Percentiles rank a stretch among this genome's conserved stretches.
phyloP scores from a whole-genome alignment of 805 yeast genomes.

The Candida mattraensis region DNA sequence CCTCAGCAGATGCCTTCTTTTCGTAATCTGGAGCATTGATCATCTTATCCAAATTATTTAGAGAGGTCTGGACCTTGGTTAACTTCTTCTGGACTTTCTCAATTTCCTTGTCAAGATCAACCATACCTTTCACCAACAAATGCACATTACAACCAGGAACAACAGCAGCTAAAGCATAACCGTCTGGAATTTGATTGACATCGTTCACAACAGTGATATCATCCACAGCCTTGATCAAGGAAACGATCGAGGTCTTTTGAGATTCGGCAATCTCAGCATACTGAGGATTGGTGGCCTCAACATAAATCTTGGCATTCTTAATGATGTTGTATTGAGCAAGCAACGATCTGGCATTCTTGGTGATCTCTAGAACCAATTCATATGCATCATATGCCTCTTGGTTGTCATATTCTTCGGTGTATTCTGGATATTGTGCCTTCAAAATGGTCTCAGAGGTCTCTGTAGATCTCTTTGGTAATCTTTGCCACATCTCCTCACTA shows the following conservation, averaged over 20 bases:
- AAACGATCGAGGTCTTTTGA: conserved; percentile 84
- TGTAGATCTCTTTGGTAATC: conserved; percentile 82
- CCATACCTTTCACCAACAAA: conserved; percentile 89
- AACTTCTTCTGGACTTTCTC: conserved; percentile 78
- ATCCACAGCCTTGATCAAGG: conserved; percentile 89
- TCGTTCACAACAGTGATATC: conserved; percentile 62
- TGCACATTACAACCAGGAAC: conserved; percentile 82
- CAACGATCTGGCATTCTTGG: conserved; percentile 89
- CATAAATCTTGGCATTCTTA: conserved; percentile 83
- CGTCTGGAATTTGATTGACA: conserved; percentile 68
- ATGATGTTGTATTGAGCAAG: conserved; percentile 86
- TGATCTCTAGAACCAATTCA: conserved; percentile 79
- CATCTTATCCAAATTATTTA: conserved; percentile 66
- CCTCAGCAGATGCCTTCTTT: conserved; percentile 79
- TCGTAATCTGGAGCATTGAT: conserved; percentile 74
- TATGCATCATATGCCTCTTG: conserved; percentile 69
- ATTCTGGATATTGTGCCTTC: conserved; percentile 77
- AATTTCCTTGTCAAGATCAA: conserved; percentile 90
- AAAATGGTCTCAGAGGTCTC: conserved; percentile 73
- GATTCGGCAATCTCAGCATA: conserved; percentile 53
- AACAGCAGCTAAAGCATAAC: conserved; percentile 85
- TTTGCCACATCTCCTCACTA: conserved; percentile 99
- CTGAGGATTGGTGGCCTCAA: conserved; percentile 60
- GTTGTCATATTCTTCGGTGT: conserved; percentile 59
- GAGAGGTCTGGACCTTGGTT: conserved; percentile 58